Percentiles rank a stretch among this genome's conserved stretches.
Evolutionary conservation across 1,284 basidiomycete genomes (phyloP).

Genomic region (Melanopsichium pennsylvanicum): DNA sequence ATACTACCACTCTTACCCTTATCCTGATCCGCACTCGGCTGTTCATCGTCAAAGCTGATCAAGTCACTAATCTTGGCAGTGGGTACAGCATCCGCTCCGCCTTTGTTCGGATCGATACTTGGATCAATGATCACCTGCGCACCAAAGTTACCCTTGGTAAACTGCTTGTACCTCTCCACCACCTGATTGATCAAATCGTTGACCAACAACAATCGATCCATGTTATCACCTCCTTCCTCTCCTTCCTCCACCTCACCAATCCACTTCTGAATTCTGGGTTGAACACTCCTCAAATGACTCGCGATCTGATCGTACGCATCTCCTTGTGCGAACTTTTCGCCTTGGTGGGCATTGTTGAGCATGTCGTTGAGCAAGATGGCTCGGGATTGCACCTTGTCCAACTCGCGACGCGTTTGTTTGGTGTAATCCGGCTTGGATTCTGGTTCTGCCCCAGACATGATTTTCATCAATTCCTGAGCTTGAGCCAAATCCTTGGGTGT

Average conservation of each 20-base stretch:
- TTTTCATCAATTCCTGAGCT: conserved; percentile 97
- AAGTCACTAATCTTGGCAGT: conserved; percentile 61
- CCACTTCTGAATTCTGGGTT: conserved; percentile 97
- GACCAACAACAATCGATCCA: conserved; percentile 91
- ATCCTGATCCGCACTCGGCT: neutral
- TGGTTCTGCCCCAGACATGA: conserved; percentile 91
- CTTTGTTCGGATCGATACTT: conserved; percentile 60
- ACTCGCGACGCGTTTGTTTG: conserved; percentile 84
- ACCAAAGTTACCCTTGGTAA: conserved; percentile 84
- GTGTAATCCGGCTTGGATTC: conserved; percentile 92
- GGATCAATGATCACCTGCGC: conserved; percentile 72
- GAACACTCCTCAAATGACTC: conserved; percentile 78
- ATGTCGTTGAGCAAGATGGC: conserved; percentile 94
- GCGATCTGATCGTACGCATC: conserved; percentile 98
- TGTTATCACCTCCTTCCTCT: conserved; percentile 76
- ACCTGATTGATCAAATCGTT: conserved; percentile 98
- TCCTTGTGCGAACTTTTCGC: conserved; percentile 72
- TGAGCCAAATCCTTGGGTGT: conserved; percentile 93
- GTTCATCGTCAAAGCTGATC: conserved; percentile 62
- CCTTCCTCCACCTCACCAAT: conserved; percentile 85
- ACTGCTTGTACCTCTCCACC: conserved; percentile 86
- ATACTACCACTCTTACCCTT: conserved; percentile 3
- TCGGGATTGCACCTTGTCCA: conserved; percentile 93
- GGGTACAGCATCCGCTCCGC: conserved; percentile 58
- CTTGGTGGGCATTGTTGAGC: conserved; percentile 87